Base-by-base conservation (phyloP, 225 moss, liverwort and hornwort genomes). In the Pseudisothecium myosuroides region DNA sequence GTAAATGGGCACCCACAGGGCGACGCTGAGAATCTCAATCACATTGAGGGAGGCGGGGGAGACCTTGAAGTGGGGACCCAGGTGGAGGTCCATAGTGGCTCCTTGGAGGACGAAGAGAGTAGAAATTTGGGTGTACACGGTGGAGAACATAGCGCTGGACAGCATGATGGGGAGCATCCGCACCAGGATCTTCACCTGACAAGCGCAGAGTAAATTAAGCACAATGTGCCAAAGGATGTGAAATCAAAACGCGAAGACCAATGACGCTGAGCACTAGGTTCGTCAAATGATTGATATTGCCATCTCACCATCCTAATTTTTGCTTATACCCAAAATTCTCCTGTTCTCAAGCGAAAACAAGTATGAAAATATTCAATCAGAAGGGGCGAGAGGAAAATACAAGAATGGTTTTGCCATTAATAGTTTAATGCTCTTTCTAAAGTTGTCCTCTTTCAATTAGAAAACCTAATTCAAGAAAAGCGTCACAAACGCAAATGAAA, bases 41-140 rank as follows among this genome's bases (percentile, higher is more conserved):
- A 94, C 87, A 11, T 76, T 85, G 68, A 94, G 92, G 29, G 94
- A 94, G 24, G 95, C 91, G 14, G 90, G 84, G 26, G 94, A 90
- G 54, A 95, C 82, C 52, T 75, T 88, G 88, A 94, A 95, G 69
- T 76, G n/a, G n/a, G 67, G 67, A 16, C 95, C 94, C 68, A 94
- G 61, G 10, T 64, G 82, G 22, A 89, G 81, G 81, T 95, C 90
- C 95, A 95, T 94, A 6, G 93, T 89, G 17, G 90, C 82, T 68
- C 92, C 91, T 91, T 95, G 94, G 17, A 93, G 89, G 36, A 95
- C 54, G 24, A 93, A 93, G 63, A 91, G 89, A 43, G 94, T 94
- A 11, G 90, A 88, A 31, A 95, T 37, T 24, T 95, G 95, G 60
- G 61, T 91, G 56, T 93, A 94, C 10, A 92, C 82, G 7, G 92